Base-by-base conservation (phyloP, 2,329 filamentous ascomycete genomes). In the Didymosphaeria variabile region DNA sequence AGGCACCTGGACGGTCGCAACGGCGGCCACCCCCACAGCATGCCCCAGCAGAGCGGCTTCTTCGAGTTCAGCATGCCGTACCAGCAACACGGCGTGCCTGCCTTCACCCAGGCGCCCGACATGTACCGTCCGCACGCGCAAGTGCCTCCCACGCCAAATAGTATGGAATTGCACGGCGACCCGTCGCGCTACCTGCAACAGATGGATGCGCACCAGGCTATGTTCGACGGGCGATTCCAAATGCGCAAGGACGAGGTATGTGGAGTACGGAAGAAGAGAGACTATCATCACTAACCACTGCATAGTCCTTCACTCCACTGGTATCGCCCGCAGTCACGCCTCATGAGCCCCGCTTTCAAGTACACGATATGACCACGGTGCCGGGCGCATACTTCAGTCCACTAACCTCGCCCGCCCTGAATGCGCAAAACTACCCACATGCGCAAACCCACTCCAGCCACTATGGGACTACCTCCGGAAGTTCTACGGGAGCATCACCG, bases 311-410 rank as follows among this genome's bases (percentile, higher is more conserved):
- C 73, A 94, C 91, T 2, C 92, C 92, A 0, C 84, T 94, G 32
- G 91, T 92, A 12, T 94, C 92, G 19, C 92, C 92, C n/a, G 92
- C 91, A 5, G 91, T 94, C 46, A 94, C 91, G 1, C 91, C 92
- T 23, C 83, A 93, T 54, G 92, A 94, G 71, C 83, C 87, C 45
- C 88, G 90, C 65, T 93, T 92, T 74, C 68, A 77, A 56, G 70
- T 82, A 40, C 81, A 83, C 13, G 84, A 87, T 57, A 92, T 78
- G 62, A 69, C 88, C 69, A 85, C 86, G 6, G 84, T 91, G 3
- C 88, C 90, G 0, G 87, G 86, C 38, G 86, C 90, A 36, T 94
- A 93, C 79, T 94, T 95, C 75, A 95, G 91, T 72, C 92, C 92
- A 10, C 83, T 95, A 52, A 93, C 91, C 5, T 95, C 92, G 17